A percentile compares a stretch with the other conserved stretches of the same genome.
Evolutionary conservation across 164 flowering plant species (phyloP).

Genomic region (Liquidambar formosana): DNA sequence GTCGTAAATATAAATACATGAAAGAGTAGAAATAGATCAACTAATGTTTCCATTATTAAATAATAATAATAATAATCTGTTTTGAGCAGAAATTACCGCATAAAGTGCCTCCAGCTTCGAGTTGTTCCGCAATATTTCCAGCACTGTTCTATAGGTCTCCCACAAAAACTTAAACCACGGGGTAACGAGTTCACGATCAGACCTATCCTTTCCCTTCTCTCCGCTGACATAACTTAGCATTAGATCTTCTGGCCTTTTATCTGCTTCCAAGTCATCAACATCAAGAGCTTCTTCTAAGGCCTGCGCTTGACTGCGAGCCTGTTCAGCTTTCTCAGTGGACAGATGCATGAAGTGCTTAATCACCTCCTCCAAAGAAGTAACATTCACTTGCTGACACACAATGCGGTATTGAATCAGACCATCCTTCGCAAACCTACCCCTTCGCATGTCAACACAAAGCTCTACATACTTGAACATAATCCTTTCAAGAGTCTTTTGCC

Average conservation of each 20-base stretch:
- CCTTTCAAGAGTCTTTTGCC: slow-evolving; percentile 84
- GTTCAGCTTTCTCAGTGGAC: slow-evolving; percentile 88
- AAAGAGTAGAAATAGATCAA: background rate
- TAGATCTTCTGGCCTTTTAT: slow-evolving; percentile 91
- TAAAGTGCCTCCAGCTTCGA: slow-evolving; percentile 87
- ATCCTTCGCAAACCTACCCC: slow-evolving; percentile 92
- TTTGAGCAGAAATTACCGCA: slow-evolving; percentile 53
- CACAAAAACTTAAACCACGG: slow-evolving; percentile 98
- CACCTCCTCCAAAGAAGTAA: slow-evolving; percentile 88
- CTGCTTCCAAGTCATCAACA: slow-evolving; percentile 95
- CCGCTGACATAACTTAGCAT: slow-evolving; percentile 99
- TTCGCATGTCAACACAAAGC: slow-evolving; percentile 89
- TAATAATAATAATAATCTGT: background rate
- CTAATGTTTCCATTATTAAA: background rate
- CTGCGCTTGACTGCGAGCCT: slow-evolving; percentile 84
- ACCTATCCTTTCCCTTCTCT: slow-evolving; percentile 93
- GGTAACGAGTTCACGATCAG: slow-evolving; percentile 95
- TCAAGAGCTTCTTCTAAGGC: slow-evolving; percentile 93
- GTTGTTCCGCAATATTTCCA: slow-evolving; percentile 87
- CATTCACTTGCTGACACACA: slow-evolving; percentile 93
- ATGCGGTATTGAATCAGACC: slow-evolving; percentile 91
- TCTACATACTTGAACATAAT: slow-evolving; percentile 95
- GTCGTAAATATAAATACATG: background rate
- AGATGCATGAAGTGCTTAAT: slow-evolving; percentile 95
- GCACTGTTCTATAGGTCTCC: slow-evolving; percentile 96